Evolutionary conservation across 352 stramenopile genomes (phyloP).

Genomic region (Plasmopara muralis): DNA sequence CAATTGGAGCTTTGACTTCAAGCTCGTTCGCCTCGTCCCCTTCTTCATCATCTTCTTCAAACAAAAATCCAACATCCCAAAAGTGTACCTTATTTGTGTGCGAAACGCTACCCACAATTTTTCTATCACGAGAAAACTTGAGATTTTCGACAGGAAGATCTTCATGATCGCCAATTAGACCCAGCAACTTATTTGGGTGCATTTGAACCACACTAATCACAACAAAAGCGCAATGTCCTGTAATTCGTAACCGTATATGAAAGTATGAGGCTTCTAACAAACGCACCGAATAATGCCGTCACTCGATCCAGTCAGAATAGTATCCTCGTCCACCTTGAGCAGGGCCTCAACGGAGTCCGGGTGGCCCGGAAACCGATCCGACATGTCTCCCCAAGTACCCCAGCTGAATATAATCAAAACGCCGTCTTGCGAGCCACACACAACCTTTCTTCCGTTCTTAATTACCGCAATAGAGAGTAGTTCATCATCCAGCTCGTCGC

Average conservation of each 20-base stretch:
- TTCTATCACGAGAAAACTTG: constrained; percentile 82
- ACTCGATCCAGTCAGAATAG: constrained; percentile 92
- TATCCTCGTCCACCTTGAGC: constrained; percentile 96
- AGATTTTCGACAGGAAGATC: constrained; percentile 93
- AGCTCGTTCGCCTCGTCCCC: constrained; percentile 63
- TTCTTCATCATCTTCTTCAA: constrained; percentile 78
- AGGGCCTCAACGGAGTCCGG: constrained; percentile 92
- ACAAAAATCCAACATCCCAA: constrained; percentile 92
- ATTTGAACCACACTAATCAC: constrained; percentile 86
- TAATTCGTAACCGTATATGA: not conserved
- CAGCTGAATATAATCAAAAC: constrained; percentile 94
- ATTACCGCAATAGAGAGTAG: constrained; percentile 66
- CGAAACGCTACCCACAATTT: constrained; percentile 89
- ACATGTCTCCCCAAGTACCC: constrained; percentile 94
- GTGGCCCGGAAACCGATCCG: constrained; percentile 93
- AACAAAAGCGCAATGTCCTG: constrained; percentile 1
- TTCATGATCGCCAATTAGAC: constrained; percentile 93
- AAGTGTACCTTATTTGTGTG: constrained; percentile 94
- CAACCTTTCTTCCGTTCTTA: constrained; percentile 90
- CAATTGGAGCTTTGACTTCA: constrained; percentile 34
- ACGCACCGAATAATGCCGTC: constrained; percentile 91
- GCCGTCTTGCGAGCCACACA: constrained; percentile 93
- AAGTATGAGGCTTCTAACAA: not conserved
- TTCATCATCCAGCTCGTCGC: constrained; percentile 80
- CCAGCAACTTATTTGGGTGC: constrained; percentile 94